Evolutionary conservation across 768 basidiomycete species (phyloP).

Genomic region (Hericium alpestre): DNA sequence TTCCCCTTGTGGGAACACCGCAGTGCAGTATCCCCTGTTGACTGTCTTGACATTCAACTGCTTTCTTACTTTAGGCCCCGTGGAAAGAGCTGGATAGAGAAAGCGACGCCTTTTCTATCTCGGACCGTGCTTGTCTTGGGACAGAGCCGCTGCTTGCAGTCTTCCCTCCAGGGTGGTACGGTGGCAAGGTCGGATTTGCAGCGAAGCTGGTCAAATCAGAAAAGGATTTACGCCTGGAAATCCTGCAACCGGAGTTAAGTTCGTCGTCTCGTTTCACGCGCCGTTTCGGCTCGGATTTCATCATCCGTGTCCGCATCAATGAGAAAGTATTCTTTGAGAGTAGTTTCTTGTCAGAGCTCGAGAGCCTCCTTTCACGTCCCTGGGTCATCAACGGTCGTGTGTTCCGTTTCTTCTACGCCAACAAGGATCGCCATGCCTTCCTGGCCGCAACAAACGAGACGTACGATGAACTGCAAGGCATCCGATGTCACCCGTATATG

Average conservation of each 20-base stretch:
- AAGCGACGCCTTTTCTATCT: constrained; percentile 25
- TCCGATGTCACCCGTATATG: neutral
- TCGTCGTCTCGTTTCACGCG: constrained; percentile 48
- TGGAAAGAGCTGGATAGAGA: constrained; percentile 58
- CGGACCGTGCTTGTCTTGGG: constrained; percentile 32
- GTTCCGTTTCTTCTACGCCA: constrained; percentile 47
- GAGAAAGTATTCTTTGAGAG: constrained; percentile 22
- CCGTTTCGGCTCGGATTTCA: constrained; percentile 50
- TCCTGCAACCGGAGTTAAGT: constrained; percentile 41
- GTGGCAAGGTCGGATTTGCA: constrained; percentile 48
- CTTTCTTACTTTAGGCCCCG: constrained; percentile 31
- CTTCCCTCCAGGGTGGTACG: constrained; percentile 40
- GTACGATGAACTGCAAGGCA: constrained; percentile 6
- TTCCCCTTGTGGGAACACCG: too few species aligned
- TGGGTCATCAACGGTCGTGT: constrained; percentile 44
- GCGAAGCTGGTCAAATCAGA: constrained; percentile 22
- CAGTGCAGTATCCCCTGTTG: too few species aligned
- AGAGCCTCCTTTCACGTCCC: constrained; percentile 28
- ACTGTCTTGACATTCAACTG: constrained; percentile 5
- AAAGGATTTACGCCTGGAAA: constrained; percentile 25
- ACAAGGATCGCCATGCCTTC: constrained; percentile 48
- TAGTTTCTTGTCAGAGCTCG: neutral
- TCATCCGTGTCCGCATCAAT: constrained; percentile 41
- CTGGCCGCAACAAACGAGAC: constrained; percentile 44
- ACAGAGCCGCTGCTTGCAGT: constrained; percentile 1